Conservation (phyloP, 768 basidiomycete species). For the Leucocoprinus leucothites region DNA sequence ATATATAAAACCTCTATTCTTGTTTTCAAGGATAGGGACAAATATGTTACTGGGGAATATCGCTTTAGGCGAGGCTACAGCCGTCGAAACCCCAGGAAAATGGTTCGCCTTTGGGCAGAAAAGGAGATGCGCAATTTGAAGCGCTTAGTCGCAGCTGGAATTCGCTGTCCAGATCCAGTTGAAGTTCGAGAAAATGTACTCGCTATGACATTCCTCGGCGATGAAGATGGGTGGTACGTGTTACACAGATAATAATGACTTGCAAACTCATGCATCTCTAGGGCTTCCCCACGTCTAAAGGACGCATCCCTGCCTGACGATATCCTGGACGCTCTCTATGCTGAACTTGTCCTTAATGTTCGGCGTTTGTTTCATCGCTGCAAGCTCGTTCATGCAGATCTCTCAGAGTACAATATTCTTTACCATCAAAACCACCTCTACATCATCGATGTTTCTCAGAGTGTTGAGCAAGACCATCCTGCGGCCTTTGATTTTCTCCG, state of each 20-base stretch:
- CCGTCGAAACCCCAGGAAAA: slow-evolving; percentile 88
- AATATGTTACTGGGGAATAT: slow-evolving; percentile 93
- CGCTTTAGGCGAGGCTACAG: slow-evolving; percentile 92
- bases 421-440: slow-evolving; percentile 79
- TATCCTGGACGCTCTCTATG: slow-evolving; percentile 61
- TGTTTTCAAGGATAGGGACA: slow-evolving; percentile 95
- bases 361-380: slow-evolving; percentile 87
- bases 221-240: slow-evolving; percentile 73
- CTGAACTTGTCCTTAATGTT: slow-evolving; percentile 73
- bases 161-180: slow-evolving; percentile 83
- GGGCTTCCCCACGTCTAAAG: slow-evolving; percentile 92
- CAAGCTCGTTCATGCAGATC: slow-evolving; percentile 94
- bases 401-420: slow-evolving; percentile 97
- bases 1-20: slow-evolving; percentile 99
- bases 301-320: slow-evolving; percentile 62
- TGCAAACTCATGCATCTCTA: slow-evolving; percentile 24
- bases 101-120: slow-evolving; percentile 98
- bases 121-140: slow-evolving; percentile 98
- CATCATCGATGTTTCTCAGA: slow-evolving; percentile 98
- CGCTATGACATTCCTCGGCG: slow-evolving; percentile 91
- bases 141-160: slow-evolving; percentile 77
- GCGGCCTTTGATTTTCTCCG: slow-evolving; percentile 95
- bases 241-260: slow-evolving; percentile 4
- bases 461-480: slow-evolving; percentile 98
- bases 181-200: slow-evolving; percentile 97